Conservation (phyloP, 2,329 filamentous ascomycete genomes). For the Claviceps sorghi region DNA sequence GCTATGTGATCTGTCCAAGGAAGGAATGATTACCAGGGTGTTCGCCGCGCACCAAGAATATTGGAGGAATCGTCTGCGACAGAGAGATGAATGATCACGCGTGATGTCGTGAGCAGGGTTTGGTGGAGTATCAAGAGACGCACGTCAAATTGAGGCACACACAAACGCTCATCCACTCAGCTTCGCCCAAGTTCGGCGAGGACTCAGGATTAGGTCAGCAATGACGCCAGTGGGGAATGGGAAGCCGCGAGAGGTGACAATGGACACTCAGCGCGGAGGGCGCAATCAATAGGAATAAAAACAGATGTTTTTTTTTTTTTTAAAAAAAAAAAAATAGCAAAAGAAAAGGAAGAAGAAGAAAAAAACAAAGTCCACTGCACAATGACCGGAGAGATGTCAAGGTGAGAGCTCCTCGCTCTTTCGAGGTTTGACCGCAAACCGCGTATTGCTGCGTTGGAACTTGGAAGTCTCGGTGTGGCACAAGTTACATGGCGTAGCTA, state of each 20-base stretch:
- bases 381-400: neutral
- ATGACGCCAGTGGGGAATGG: constrained; percentile 20
- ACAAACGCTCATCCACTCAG: constrained; percentile 10
- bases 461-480: constrained; percentile 22
- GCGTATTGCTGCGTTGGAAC: constrained; percentile 11
- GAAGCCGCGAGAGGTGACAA: neutral
- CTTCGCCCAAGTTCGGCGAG: constrained; percentile 6
- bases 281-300: neutral
- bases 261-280: neutral
- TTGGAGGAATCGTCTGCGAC: neutral
- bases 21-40: neutral
- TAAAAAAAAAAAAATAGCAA: neutral
- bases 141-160: constrained; percentile 24
- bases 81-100: neutral
- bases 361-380: neutral
- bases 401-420: neutral
- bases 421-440: constrained; percentile 2
- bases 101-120: constrained; percentile 2
- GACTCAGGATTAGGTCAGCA: constrained; percentile 24
- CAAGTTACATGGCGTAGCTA: constrained; percentile 19
- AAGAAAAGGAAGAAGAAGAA: neutral
- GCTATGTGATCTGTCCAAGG: neutral
- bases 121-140: constrained; percentile 6
- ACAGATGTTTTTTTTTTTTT: too few relatives aligned
- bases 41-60: neutral